Evolutionary conservation across 2,329 filamentous ascomycete genomes (phyloP), one percentile per base, ranked within the genome.

Genomic region (Elsinoe necatrix): DNA sequence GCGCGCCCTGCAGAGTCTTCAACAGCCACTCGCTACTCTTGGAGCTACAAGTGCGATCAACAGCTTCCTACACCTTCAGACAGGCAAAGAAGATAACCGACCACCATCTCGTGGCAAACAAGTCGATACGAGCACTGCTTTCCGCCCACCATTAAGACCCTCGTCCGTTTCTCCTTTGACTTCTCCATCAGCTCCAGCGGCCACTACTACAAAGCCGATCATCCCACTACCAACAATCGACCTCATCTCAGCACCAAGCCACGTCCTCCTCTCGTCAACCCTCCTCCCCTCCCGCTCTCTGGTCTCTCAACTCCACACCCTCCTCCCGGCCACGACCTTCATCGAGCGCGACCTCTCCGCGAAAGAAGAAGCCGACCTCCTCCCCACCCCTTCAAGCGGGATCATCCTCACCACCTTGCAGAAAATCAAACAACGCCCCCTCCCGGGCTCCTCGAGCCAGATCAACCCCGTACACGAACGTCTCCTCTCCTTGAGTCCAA

Each of bases 331-430:
- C 0, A 71, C 80, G 5, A 71, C 77, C 1, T 69, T 86, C 27
- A 71, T 86, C 7, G 84, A 87, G 60, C 76, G 84, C 50, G 81
- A 86, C 61, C 83, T 81, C 58, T 68, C 68, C 3, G 62, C 63
- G 3, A 62, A 65, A 54, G 18, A 50, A 41, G 86, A 89, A 67
- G 85, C 87, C 2, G 90, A 95, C 63, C 69, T 95, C 2, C 79
- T 86, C 0, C 63, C 91, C 4, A 87, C 87, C 0, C 82, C 87
- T 0, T 76, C 74, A 0, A 82, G 80, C 0, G 89, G 87, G 0
- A 72, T 95, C 2, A 68, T 95, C 0, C 65, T 87, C 18, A 87
- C 87, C 0, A 87, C 81, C 0, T 72, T 91, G 4, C 81, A 91
- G 59, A 82, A 85, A 61, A 76, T 86, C 23, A 85, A 84, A 42